Conservation (phyloP, 805 yeast genomes). For the Zygoascus biomembranicola region DNA sequence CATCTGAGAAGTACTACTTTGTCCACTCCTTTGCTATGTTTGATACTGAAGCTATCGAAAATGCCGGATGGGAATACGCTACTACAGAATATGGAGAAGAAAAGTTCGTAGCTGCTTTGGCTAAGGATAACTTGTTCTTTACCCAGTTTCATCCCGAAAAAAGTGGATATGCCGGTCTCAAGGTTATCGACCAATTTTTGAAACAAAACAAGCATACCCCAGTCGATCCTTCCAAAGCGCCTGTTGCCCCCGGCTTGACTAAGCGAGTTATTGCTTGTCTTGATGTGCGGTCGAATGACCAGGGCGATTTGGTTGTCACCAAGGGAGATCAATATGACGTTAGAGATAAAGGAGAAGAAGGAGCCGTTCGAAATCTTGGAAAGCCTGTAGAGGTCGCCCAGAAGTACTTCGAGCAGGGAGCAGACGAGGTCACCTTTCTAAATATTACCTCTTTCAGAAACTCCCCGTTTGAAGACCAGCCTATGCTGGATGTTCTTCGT, state of each 20-base stretch:
- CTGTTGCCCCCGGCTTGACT: conserved; percentile 50
- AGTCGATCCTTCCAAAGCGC: neutral
- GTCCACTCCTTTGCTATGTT: conserved; percentile 85
- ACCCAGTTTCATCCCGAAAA: conserved; percentile 99
- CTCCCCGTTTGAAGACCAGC: conserved; percentile 86
- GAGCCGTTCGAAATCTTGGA: conserved; percentile 81
- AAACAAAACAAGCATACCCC: conserved; percentile 32
- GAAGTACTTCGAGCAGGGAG: conserved; percentile 86
- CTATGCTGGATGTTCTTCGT: conserved; percentile 86
- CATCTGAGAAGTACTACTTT: conserved; percentile 72
- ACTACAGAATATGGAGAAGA: conserved; percentile 69
- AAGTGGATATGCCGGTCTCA: conserved; percentile 84
- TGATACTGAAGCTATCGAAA: conserved; percentile 24
- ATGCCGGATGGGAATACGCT: conserved; percentile 63
- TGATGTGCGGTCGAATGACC: conserved; percentile 92
- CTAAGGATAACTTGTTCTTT: conserved; percentile 75
- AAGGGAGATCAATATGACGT: conserved; percentile 99
- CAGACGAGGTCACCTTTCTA: conserved; percentile 92
- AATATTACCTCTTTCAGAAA: conserved; percentile 94
- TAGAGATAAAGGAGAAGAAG: conserved; percentile 47
- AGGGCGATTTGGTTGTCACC: conserved; percentile 93
- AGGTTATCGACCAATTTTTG: conserved; percentile 65
- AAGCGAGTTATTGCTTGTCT: conserved; percentile 92
- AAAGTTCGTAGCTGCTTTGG: conserved; percentile 72
- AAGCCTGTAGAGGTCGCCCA: conserved; percentile 94